These are phyloP conservation scores for Leavenworthia alabamica DNA, from an alignment of 345 rosid genomes.

Conservation along the genomic window DNA sequence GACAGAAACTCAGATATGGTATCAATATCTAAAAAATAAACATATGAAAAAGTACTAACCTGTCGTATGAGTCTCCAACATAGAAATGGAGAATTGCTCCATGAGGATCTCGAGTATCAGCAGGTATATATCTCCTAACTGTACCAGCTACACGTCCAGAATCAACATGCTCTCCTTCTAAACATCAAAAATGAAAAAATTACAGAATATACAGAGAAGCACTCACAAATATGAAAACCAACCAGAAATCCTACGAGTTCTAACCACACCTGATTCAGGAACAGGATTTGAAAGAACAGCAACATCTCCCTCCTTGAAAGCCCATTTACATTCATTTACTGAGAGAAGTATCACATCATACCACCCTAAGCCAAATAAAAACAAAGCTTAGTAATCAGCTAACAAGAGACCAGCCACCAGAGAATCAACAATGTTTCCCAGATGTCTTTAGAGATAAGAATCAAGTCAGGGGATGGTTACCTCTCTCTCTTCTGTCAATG, in stretches of 20 bases:
- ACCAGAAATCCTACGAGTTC: background rate
- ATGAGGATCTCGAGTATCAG: conserved; percentile 91
- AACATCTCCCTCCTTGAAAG: conserved; percentile 98
- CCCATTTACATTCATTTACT: conserved; percentile 76
- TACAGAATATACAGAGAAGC: conserved; percentile 13
- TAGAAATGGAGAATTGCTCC: conserved; percentile 97
- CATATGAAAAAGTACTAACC: conserved; percentile 37
- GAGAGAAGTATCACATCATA: conserved; percentile 82
- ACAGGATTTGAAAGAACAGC: conserved; percentile 79
- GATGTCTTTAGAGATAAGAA: background rate
- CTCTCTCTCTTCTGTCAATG: conserved; percentile 94
- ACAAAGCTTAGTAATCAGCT: conserved; percentile 23
- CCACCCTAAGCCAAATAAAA: conserved; percentile 59
- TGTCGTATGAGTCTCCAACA: conserved; percentile 76
- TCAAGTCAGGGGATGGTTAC: conserved; percentile 32
- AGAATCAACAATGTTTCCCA: background rate
- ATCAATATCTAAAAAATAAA: background rate
- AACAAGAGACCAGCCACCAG: background rate
- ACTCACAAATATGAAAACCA: background rate
- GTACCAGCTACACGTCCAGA: conserved; percentile 91
- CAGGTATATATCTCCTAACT: conserved; percentile 76
- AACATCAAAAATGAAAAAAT: background rate
- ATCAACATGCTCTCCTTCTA: conserved; percentile 64
- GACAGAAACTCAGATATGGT: conserved; percentile 1
- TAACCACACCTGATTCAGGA: conserved; percentile 64